Base-by-base conservation (phyloP, 306 rosid genomes). In the Begonia masoniana region DNA sequence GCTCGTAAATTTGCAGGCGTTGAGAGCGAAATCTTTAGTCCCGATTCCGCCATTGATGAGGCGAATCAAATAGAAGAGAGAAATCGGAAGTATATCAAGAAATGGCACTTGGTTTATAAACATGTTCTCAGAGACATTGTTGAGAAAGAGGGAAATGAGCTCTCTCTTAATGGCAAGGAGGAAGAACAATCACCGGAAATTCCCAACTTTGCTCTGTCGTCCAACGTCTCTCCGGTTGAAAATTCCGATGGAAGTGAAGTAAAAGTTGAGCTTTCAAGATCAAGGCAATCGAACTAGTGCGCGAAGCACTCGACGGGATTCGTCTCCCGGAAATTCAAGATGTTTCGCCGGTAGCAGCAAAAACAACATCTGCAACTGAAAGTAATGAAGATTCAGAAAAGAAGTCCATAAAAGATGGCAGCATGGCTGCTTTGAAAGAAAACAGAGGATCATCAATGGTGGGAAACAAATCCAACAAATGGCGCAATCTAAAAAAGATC, bases 21-120 rank as follows among this genome's bases (percentile, higher is more conserved):
- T 49, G 39, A 31, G 39, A 31, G 39, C 8, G 39, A 31, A 31
- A 31, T 31, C 39, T 31, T 5, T 31, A 31, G 9, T 2, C 39
- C 39, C 39, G 39, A 31, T 31, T 31, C 39, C 39, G 63, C 50
- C 13, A 56, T 47, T 7, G 62, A 47, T 15, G 54, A 43, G 6
- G 58, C 43, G 15, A 4, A 12, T 9, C 46, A 50, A 19, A 42
- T 52, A 60, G 70, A 67, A 62, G 50, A 49, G 11, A 80, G 68
- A 51, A 81, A 78, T 78, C 71, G 61, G 23, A 83, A 77, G 57
- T 77, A 77, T 51, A 24, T 77, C 23, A 78, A 51, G 54, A 81
- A 75, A 92, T 86, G 96, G 99, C 80, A 65, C 50, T 72, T 83
- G 78, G 74, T 91, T 68, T 86, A 77, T 70, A 91, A 86, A 68